phyloP scores from a whole-genome alignment of 441 rosid genomes.

The Francoa sonchifolia region DNA sequence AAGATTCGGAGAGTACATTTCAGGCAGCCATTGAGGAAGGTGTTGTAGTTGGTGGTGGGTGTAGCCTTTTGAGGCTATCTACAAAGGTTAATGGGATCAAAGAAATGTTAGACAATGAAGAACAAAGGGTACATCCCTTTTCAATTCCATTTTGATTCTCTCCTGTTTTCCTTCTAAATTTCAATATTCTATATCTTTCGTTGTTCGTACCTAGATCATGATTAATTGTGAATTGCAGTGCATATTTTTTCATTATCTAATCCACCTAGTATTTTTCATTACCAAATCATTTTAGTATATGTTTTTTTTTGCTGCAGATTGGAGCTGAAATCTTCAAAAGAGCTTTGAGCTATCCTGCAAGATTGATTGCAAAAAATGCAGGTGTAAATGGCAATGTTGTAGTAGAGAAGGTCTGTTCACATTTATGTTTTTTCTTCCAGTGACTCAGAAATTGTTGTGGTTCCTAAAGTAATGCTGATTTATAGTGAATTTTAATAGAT shows the following conservation, averaged over 20 bases:
- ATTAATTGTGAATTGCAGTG: too few relatives aligned
- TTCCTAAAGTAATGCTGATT: too few relatives aligned
- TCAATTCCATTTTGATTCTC: not conserved
- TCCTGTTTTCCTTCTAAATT: not conserved
- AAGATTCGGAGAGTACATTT: too few relatives aligned
- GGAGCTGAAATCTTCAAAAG: conserved; percentile 88
- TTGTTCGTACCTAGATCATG: too few relatives aligned
- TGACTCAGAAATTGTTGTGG: too few relatives aligned
- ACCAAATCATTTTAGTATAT: too few relatives aligned
- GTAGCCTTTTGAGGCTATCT: conserved; percentile 73
- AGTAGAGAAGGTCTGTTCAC: conserved; percentile 89
- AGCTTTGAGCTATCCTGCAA: conserved; percentile 78
- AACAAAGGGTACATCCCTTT: conserved; percentile 47
- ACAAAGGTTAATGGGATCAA: conserved; percentile 73
- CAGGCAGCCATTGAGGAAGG: conserved; percentile 94
- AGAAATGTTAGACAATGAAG: conserved; percentile 56
- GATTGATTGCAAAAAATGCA: conserved; percentile 84
- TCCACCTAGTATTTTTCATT: too few relatives aligned
- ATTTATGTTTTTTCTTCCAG: too few relatives aligned
- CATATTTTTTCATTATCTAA: too few relatives aligned
- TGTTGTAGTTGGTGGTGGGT: conserved; percentile 93
- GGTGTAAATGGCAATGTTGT: conserved; percentile 91
- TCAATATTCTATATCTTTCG: too few relatives aligned
- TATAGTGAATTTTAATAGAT: too few relatives aligned
- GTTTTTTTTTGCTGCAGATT: conserved; percentile 32